phyloP scores from a whole-genome alignment of 169 alveolate genomes.

The Eimeria acervulina region DNA sequence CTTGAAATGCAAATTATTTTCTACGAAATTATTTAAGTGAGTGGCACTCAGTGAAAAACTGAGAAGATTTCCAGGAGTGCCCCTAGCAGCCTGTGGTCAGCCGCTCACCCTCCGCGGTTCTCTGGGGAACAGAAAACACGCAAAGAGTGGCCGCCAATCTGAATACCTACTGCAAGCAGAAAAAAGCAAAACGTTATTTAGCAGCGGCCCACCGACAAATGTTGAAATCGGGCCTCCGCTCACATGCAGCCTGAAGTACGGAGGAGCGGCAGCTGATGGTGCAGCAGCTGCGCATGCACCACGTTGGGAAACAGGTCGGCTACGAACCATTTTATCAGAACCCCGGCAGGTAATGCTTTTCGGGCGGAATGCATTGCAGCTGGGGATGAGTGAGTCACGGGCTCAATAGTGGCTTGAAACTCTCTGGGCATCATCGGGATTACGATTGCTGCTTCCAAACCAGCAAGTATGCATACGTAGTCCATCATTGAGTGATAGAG shows the following conservation, averaged over 20 bases:
- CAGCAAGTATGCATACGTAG: neutral
- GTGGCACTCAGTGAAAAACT: neutral
- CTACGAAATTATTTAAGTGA: neutral
- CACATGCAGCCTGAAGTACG: constrained; percentile 54
- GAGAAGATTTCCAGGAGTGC: constrained; percentile 17
- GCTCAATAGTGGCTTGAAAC: neutral
- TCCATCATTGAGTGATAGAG: neutral
- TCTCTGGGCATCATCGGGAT: neutral
- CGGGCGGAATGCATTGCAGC: neutral
- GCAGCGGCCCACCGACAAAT: neutral
- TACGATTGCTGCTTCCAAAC: neutral
- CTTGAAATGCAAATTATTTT: neutral
- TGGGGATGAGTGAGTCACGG: neutral
- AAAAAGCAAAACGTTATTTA: no score
- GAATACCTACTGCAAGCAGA: neutral
- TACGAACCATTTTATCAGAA: neutral
- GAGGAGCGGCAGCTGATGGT: constrained; percentile 57
- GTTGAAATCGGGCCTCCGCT: neutral
- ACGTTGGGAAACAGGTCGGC: neutral
- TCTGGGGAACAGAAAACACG: neutral
- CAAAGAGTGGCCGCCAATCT: constrained; percentile 10
- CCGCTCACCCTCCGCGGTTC: neutral
- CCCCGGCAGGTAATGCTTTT: neutral
- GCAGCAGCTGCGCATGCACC: constrained; percentile 70
- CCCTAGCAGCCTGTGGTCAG: constrained; percentile 22